Evolutionary conservation across 2,329 filamentous ascomycete species (phyloP), one percentile per base, ranked within the genome.

Genomic region (Venturiaceae sp.): DNA sequence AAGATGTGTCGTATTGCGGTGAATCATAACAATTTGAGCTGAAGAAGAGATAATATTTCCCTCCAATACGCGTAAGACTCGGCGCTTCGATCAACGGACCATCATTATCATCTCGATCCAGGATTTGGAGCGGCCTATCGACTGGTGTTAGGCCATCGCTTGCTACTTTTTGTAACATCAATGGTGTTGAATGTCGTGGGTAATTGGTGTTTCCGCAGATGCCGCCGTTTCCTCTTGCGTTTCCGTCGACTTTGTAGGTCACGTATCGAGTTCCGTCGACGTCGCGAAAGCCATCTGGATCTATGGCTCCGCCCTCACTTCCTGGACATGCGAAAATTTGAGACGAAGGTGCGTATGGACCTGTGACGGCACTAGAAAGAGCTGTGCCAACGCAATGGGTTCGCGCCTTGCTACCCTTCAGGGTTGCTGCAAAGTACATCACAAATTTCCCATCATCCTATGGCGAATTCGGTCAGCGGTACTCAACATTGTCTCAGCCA

Each of bases 171-270:
- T 84, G 81, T 23, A 85, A 71, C 71, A 83, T 76, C 61, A 85
- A 76, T 0, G 83, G 81, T 37, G 82, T 85, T 13, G 71, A 59
- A 11, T 67, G 64, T 9, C 72, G 63, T 8, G 74, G 75, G 30
- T 68, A 67, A 16, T 74, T 68, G n/a, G 66, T 72, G 61, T 78
- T 81, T 46, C 71, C 71, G 65, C 77, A 80, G 60, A 71, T 67
- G 1, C 77, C 77, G 37, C 76, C 75, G 60, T 73, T 64, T 19
- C 75, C 74, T 37, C 79, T 68, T 59, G 74, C 74, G 68, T 86
- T 86, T 37, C 84, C 83, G 67, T 88, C 84, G 30, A 86, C 73
- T 68, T 87, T 88, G 73, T 84, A 87, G 9, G 81, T 71, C 5
- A 87, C 75, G 65, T 85, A 87, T 5, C 78, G 76, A 32, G 68